Evolutionary conservation across 257 asterid genomes (phyloP).

Genomic region (Plantago major): DNA sequence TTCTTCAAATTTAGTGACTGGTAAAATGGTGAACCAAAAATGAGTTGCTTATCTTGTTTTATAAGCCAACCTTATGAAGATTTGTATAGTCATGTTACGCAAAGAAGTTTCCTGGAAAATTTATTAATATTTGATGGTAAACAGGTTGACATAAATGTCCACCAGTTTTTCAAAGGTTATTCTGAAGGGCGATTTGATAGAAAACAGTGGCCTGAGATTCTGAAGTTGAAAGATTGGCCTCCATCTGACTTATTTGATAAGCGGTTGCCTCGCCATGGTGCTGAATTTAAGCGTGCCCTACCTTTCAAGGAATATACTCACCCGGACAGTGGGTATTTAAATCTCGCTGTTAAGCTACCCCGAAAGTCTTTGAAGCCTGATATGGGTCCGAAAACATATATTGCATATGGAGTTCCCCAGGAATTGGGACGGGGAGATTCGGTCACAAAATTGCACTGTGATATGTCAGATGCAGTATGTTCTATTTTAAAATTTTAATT

Average conservation of each 20-base stretch:
- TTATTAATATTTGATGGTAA: background rate
- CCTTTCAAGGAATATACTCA: conserved; percentile 48
- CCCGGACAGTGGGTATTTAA: conserved; percentile 33
- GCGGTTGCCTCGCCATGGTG: conserved; percentile 37
- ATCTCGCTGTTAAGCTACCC: conserved; percentile 39
- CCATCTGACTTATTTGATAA: conserved; percentile 36
- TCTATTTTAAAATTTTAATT: conserved; percentile 6
- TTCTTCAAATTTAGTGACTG: too few relatives aligned
- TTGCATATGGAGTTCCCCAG: conserved; percentile 37
- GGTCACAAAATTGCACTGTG: conserved; percentile 45
- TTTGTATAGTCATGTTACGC: background rate
- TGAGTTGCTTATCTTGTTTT: background rate
- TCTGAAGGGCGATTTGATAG: conserved; percentile 20
- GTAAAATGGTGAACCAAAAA: background rate
- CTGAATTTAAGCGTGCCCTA: conserved; percentile 36
- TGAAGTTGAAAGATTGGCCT: conserved; percentile 49
- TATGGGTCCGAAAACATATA: conserved; percentile 53
- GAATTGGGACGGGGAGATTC: conserved; percentile 54
- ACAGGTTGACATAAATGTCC: conserved; percentile 29
- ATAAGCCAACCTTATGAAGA: background rate
- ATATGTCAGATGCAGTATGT: conserved; percentile 47
- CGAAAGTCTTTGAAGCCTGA: conserved; percentile 34
- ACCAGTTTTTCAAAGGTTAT: conserved; percentile 29
- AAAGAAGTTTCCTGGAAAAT: background rate
- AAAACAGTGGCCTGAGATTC: conserved; percentile 34